phyloP scores from a whole-genome alignment of 208 protist species.

The Wallacemonas rigidus region DNA sequence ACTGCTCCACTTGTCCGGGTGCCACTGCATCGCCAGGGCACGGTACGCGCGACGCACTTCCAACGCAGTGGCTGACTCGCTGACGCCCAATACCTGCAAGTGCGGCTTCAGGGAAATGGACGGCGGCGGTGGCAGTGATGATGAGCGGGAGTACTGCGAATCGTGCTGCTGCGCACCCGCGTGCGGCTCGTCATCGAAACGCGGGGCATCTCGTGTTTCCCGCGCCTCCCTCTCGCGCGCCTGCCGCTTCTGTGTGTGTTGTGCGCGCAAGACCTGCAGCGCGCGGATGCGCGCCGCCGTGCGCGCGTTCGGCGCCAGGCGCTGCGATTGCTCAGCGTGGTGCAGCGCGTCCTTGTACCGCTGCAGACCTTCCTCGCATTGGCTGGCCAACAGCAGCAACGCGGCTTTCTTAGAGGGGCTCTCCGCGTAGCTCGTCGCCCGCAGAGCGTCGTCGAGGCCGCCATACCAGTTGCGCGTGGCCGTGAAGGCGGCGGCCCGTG shows the following conservation, averaged over 20 bases:
- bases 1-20: slow-evolving; percentile 75
- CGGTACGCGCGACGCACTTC: slow-evolving; percentile 38
- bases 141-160: too few relatives aligned
- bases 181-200: neutral
- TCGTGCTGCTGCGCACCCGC: neutral
- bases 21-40: slow-evolving; percentile 72
- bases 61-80: slow-evolving; percentile 14
- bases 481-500: slow-evolving; percentile 43
- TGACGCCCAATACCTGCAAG: slow-evolving; percentile 16
- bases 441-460: slow-evolving; percentile 54
- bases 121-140: neutral
- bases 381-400: slow-evolving; percentile 46
- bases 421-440: slow-evolving; percentile 39
- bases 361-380: slow-evolving; percentile 58
- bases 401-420: slow-evolving; percentile 20
- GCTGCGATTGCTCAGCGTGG: slow-evolving; percentile 39
- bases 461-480: slow-evolving; percentile 46
- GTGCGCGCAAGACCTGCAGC: slow-evolving; percentile 24
- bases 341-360: slow-evolving; percentile 54
- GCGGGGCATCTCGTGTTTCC: neutral
- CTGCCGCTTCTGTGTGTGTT: slow-evolving; percentile 23
- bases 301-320: slow-evolving; percentile 20
- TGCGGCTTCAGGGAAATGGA: neutral
- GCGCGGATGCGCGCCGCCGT: slow-evolving; percentile 18
- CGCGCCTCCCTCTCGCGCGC: slow-evolving; percentile 22